Evolutionary conservation across 164 flowering plant genomes (phyloP), one percentile per base, ranked within the genome.

Genomic region (Berberis vulgaris): DNA sequence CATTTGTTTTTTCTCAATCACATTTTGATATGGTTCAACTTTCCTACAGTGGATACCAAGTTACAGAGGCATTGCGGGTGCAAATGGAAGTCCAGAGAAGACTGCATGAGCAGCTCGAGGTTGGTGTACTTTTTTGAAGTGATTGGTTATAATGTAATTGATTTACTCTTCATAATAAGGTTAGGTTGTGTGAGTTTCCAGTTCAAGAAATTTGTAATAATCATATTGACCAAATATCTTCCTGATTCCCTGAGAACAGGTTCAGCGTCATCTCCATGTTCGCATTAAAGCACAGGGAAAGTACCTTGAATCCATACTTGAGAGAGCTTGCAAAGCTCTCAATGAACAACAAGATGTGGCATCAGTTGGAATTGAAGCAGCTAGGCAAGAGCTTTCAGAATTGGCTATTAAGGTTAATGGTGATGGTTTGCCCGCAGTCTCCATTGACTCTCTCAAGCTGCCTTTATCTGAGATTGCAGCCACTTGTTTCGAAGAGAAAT

Each of bases 71-170:
- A 59, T 70, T 93, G 73, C 76, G 98, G 8, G 85, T 81, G 12
- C 97, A 93, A 67, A 93, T 93, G 98, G 98, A 93, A 75, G 95
- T 93, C 67, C 98, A 93, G 65, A 69, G 92, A 73, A 84, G 83
- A 78, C 76, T 93, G 56, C 98, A 93, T 71, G 96, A 93, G 71
- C 96, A 93, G 75, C 76, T 91, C 49, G 98, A 90, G 92, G 98
- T 90, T 46, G 49, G 80, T 72, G 26, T 26, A 26, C 26, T 26
- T 26, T 26, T 26, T 26, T 26, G 26, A 26, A 26, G 26, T 26
- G 0, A 26, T 26, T 26, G 26, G 26, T 26, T 26, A 26, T 26
- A 26, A 26, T 26, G 26, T 26, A 26, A 26, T 26, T 26, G 26
- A 26, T 26, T 26, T 26, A 26, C 26, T 26, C 26, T 26, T 26